These are phyloP conservation scores for Ceratobasidium sp. DNA, from an alignment of 1,284 basidiomycete genomes.

Conservation along the genomic window DNA sequence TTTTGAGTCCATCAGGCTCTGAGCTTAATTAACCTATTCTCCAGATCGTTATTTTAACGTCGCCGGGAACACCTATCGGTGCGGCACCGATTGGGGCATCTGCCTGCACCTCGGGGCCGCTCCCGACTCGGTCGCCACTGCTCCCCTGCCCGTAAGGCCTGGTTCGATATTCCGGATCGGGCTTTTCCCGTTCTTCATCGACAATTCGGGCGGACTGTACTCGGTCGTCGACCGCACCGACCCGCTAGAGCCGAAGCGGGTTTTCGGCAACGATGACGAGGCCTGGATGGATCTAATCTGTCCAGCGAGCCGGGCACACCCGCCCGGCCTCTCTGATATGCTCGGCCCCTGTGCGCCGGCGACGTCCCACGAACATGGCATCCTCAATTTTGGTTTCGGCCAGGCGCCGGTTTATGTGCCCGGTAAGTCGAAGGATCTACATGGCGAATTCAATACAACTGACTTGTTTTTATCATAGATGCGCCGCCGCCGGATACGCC, in stretches of 20 bases:
- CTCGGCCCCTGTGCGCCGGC: not conserved
- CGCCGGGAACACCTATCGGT: not conserved
- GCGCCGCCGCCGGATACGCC: not conserved
- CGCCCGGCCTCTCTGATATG: not conserved
- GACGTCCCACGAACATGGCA: not conserved
- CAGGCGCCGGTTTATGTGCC: no score
- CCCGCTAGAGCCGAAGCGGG: not conserved
- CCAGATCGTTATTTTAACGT: not conserved
- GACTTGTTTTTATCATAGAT: not conserved
- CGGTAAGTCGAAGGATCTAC: not conserved
- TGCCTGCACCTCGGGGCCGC: not conserved
- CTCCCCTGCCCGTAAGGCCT: not conserved
- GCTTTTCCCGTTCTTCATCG: not conserved
- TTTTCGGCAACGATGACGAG: not conserved
- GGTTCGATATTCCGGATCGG: not conserved
- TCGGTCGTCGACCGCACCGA: not conserved
- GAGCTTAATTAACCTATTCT: not conserved
- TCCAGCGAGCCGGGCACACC: not conserved
- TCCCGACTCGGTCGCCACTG: not conserved
- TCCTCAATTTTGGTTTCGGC: no score
- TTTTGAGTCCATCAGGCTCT: not conserved
- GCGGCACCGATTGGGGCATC: not conserved
- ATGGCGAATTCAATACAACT: not conserved
- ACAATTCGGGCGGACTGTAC: not conserved
- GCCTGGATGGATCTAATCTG: not conserved